Percentiles rank a stretch among this genome's conserved stretches.
These are phyloP conservation scores for Phytophthora nicotianae DNA, from an alignment of 352 stramenopile genomes.

Conservation along the genomic window DNA sequence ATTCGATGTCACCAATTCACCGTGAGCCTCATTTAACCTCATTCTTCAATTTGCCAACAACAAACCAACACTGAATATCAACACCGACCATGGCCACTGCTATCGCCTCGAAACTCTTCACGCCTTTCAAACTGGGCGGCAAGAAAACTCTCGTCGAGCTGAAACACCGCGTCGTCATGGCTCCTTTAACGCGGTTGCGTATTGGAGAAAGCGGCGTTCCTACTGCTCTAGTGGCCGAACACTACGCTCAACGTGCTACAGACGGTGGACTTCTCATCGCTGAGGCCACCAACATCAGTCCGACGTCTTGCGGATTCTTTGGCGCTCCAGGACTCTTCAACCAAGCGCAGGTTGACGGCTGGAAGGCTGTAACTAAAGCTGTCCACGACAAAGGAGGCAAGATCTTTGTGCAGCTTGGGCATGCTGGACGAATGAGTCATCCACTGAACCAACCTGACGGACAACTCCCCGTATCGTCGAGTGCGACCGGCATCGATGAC, in stretches of 20 bases:
- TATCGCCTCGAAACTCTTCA: slow-evolving; percentile 35
- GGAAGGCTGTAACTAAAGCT: background rate
- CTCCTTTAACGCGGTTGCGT: background rate
- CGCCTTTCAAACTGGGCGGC: background rate
- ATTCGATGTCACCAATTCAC: background rate
- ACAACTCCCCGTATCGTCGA: background rate
- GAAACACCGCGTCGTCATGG: background rate
- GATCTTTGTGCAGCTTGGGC: slow-evolving; percentile 1
- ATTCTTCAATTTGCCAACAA: slow-evolving; percentile 11
- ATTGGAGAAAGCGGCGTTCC: background rate
- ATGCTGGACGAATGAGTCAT: background rate
- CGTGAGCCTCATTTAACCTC: slow-evolving; percentile 1
- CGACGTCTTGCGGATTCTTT: background rate
- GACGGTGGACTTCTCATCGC: background rate
- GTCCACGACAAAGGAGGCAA: slow-evolving; percentile 1
- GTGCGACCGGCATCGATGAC: background rate
- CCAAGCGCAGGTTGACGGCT: background rate
- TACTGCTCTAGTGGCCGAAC: background rate
- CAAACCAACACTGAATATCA: background rate
- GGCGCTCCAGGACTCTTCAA: slow-evolving; percentile 1
- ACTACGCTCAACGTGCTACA: background rate
- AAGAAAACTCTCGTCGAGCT: background rate
- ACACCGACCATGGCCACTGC: slow-evolving; percentile 15
- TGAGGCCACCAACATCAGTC: background rate
- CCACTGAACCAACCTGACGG: slow-evolving; percentile 1